Evolutionary conservation across 768 basidiomycete genomes (phyloP).

Genomic region (Trametes cubensis): DNA sequence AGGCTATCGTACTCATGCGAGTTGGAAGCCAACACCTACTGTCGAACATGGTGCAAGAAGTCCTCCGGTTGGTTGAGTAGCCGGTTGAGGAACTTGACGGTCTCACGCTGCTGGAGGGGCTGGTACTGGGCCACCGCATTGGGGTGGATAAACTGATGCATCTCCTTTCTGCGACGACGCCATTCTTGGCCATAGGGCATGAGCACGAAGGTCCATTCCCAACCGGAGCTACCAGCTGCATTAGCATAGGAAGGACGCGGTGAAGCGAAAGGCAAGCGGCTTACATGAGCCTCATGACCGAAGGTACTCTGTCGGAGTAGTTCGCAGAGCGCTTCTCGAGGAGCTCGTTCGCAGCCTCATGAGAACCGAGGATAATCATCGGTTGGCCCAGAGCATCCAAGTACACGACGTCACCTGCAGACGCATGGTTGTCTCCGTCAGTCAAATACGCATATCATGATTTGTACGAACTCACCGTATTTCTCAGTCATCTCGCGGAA

Average conservation of each 20-base stretch:
- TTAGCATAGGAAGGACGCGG: not conserved
- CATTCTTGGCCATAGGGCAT: conserved; percentile 18
- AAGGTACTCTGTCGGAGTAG: conserved; percentile 29
- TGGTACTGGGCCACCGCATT: conserved; percentile 17
- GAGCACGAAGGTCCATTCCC: conserved; percentile 23
- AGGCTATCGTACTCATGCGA: not conserved
- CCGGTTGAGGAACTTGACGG: conserved; percentile 8
- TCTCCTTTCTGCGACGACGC: conserved; percentile 17
- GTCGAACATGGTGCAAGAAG: conserved; percentile 16
- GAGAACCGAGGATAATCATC: conserved; percentile 30
- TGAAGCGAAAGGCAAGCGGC: not conserved
- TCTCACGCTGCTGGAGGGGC: conserved; percentile 17
- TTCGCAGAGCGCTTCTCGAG: conserved; percentile 31
- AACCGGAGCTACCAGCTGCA: conserved; percentile 5
- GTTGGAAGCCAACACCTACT: not conserved
- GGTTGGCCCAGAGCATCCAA: conserved; percentile 24
- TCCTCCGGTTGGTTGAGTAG: conserved; percentile 9
- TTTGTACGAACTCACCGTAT: conserved; percentile 18
- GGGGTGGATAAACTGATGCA: conserved; percentile 22
- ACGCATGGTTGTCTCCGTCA: not conserved
- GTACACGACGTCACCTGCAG: conserved; percentile 27
- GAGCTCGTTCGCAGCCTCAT: conserved; percentile 28
- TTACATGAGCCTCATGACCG: conserved; percentile 24
- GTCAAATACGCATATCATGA: no score
- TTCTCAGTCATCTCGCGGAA: conserved; percentile 22